Evolutionary conservation across 2,329 filamentous ascomycete genomes (phyloP).

Genomic region (Fusarium haematococcum): DNA sequence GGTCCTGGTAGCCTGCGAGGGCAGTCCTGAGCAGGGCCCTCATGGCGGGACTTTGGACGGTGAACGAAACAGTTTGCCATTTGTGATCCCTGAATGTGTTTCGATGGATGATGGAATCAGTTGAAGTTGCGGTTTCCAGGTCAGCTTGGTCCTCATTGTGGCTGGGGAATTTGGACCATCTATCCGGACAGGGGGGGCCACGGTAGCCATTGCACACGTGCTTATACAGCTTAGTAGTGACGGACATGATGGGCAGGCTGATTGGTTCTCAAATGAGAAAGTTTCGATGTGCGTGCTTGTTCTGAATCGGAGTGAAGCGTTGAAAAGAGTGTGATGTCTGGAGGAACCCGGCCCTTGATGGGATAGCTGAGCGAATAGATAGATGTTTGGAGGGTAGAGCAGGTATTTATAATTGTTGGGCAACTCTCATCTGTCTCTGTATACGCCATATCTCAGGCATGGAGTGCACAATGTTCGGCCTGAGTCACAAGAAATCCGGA

Average conservation of each 20-base stretch:
- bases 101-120: no score
- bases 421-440: neutral
- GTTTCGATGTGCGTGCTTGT: neutral
- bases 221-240: constrained; percentile 7
- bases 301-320: neutral
- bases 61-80: no score
- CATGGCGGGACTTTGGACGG: no score
- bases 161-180: no score
- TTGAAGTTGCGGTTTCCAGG: no score
- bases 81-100: no score
- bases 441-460: neutral
- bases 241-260: neutral
- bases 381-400: neutral
- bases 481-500: neutral
- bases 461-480: neutral
- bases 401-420: neutral
- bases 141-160: no score
- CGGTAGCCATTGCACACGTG: neutral
- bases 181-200: neutral
- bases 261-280: no score
- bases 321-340: neutral
- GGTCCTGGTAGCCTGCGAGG: no score
- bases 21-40: no score
- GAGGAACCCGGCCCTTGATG: neutral
- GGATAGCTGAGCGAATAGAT: neutral